Evolutionary conservation across 257 asterid genomes (phyloP).

Genomic region (Rubia yunnanensis): DNA sequence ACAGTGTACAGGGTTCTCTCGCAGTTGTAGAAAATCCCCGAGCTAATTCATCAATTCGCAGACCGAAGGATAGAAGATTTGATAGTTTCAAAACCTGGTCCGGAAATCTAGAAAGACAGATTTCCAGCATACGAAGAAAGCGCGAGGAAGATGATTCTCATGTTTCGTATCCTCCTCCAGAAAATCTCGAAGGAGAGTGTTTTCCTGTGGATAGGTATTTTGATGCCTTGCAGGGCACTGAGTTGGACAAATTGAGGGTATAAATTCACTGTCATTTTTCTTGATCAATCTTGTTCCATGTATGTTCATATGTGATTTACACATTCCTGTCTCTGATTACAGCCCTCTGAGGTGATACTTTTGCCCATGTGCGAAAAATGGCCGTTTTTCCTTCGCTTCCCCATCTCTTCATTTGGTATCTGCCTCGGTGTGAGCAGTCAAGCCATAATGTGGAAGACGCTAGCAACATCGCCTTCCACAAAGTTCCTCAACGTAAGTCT

Average conservation of each 20-base stretch:
- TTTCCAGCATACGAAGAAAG: conserved; percentile 42
- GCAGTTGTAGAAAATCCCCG: conserved; percentile 7
- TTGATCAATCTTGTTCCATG: no score
- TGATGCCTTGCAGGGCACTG: conserved; percentile 86
- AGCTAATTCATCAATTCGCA: conserved; percentile 23
- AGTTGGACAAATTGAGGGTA: conserved; percentile 64
- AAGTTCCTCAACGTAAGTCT: conserved; percentile 44
- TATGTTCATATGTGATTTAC: no score
- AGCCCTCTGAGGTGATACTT: conserved; percentile 57
- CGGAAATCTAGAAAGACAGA: conserved; percentile 58
- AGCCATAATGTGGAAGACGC: conserved; percentile 82
- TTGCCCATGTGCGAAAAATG: conserved; percentile 68
- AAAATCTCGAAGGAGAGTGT: conserved; percentile 22
- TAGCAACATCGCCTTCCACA: conserved; percentile 50
- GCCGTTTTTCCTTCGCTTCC: conserved; percentile 86
- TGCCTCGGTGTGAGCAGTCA: conserved; percentile 89
- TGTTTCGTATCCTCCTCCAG: conserved; percentile 16
- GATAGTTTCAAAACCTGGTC: conserved; percentile 85
- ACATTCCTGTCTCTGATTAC: conserved; percentile 10
- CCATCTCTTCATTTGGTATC: conserved; percentile 64
- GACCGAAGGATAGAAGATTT: conserved; percentile 36
- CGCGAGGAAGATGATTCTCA: conserved; percentile 18
- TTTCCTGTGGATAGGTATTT: conserved; percentile 56
- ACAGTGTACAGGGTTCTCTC: background rate
- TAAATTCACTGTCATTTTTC: no score